Evolutionary conservation across 345 rosid species (phyloP).

Genomic region (Aegle marmelos): DNA sequence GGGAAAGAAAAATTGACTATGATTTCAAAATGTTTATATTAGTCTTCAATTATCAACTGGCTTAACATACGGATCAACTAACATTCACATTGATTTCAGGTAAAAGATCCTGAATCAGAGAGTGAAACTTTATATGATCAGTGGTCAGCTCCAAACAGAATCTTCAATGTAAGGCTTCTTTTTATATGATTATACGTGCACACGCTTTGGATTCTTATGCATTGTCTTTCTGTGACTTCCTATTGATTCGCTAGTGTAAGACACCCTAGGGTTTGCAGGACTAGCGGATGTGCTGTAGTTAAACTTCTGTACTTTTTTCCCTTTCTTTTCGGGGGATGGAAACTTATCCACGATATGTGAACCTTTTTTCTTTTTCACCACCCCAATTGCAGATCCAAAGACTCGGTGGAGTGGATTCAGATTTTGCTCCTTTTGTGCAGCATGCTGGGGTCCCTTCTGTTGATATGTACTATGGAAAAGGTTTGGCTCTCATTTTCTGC

Average conservation of each 20-base stretch:
- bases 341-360: conserved; percentile 1
- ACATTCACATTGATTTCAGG: conserved; percentile 34
- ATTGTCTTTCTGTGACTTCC: not conserved
- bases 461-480: conserved; percentile 90
- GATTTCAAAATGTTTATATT: conserved; percentile 8
- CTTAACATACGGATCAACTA: conserved; percentile 5
- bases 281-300: not conserved
- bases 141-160: conserved; percentile 49
- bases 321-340: conserved; percentile 8
- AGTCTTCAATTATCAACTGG: not conserved
- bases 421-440: conserved; percentile 93
- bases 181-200: not conserved
- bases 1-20: not conserved
- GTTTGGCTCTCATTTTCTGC: conserved; percentile 29
- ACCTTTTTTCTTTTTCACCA: conserved; percentile 10
- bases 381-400: conserved; percentile 63
- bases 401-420: conserved; percentile 83
- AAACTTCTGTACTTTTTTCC: not conserved
- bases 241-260: not conserved
- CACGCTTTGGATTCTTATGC: not conserved
- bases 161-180: conserved; percentile 35
- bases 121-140: conserved; percentile 58
- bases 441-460: conserved; percentile 87
- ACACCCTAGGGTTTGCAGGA: not conserved
- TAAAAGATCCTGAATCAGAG: conserved; percentile 68